Conservation (phyloP, 345 rosid species). For the Brassica cretica region DNA sequence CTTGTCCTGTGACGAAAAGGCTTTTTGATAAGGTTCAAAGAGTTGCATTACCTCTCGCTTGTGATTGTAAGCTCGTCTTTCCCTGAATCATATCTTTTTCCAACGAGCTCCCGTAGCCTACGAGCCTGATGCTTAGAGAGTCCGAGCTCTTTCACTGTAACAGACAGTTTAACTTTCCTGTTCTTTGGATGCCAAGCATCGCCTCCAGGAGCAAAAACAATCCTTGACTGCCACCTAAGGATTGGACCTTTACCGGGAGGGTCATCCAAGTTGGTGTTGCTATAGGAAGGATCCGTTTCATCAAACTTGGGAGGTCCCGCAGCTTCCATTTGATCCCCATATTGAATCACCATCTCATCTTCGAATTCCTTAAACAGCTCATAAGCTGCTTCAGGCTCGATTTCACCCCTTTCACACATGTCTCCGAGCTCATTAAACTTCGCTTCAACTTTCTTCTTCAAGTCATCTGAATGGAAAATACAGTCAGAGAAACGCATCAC, state of each 20-base stretch:
- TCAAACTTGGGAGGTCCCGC: slow-evolving; percentile 63
- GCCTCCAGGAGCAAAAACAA: slow-evolving; percentile 91
- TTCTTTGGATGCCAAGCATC: slow-evolving; percentile 99
- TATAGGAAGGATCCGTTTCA: slow-evolving; percentile 50
- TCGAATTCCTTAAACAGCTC: slow-evolving; percentile 79
- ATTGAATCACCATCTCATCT: slow-evolving; percentile 78
- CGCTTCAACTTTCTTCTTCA: slow-evolving; percentile 77
- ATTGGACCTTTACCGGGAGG: slow-evolving; percentile 94
- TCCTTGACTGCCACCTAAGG: slow-evolving; percentile 86
- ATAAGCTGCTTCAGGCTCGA: slow-evolving; percentile 79
- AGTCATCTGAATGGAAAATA: slow-evolving; percentile 55
- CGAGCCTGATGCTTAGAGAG: slow-evolving; percentile 80
- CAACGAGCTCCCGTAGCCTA: slow-evolving; percentile 76
- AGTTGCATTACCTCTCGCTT: slow-evolving; percentile 74
- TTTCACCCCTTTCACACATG: slow-evolving; percentile 78
- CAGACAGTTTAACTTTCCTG: slow-evolving; percentile 85
- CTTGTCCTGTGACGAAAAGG: neutral
- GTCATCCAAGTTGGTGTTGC: slow-evolving; percentile 58
- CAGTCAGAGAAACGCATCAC: slow-evolving; percentile 22
- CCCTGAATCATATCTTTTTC: slow-evolving; percentile 91
- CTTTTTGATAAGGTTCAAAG: neutral
- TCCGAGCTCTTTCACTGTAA: slow-evolving; percentile 93
- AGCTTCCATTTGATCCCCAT: slow-evolving; percentile 63
- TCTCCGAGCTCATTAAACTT: slow-evolving; percentile 83
- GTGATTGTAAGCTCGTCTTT: slow-evolving; percentile 92